phyloP scores from a whole-genome alignment of 2,329 filamentous ascomycete genomes.

The Triangularia setosa region DNA sequence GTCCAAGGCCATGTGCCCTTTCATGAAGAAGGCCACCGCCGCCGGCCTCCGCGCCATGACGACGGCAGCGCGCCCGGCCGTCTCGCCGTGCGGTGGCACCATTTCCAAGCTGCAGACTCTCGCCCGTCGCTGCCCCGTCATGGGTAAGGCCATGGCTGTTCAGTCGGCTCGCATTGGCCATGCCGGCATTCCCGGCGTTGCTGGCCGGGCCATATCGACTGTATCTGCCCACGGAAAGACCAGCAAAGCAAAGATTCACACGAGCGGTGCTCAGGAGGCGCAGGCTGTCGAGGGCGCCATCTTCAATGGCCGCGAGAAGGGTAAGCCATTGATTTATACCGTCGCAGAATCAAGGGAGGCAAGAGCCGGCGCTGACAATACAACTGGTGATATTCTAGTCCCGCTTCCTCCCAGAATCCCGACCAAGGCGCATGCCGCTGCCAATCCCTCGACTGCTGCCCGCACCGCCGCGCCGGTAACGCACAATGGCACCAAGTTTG shows the following conservation, averaged over 20 bases:
- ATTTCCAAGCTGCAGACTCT: constrained; percentile 97
- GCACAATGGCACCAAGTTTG: constrained; percentile 59
- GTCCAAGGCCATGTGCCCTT: constrained; percentile 95
- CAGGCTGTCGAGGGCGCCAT: constrained; percentile 63
- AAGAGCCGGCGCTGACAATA: constrained; percentile 11
- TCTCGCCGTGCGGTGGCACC: constrained; percentile 76
- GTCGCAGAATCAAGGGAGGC: not conserved
- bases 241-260: constrained; percentile 75
- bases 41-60: constrained; percentile 87
- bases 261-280: constrained; percentile 71
- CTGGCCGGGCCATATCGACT: constrained; percentile 47
- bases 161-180: constrained; percentile 61
- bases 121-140: constrained; percentile 92
- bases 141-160: constrained; percentile 94
- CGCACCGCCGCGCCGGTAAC: constrained; percentile 26
- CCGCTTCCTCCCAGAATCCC: constrained; percentile 34
- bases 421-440: constrained; percentile 17
- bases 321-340: constrained; percentile 34
- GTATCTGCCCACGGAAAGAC: constrained; percentile 49
- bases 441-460: constrained; percentile 28
- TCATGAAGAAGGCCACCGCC: constrained; percentile 90
- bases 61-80: constrained; percentile 61
- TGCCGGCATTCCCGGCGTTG: constrained; percentile 37
- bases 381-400: constrained; percentile 25
- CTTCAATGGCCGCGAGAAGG: constrained; percentile 44